These are phyloP conservation scores for Mycena floridula DNA, from an alignment of 768 basidiomycete species.

Conservation along the genomic window DNA sequence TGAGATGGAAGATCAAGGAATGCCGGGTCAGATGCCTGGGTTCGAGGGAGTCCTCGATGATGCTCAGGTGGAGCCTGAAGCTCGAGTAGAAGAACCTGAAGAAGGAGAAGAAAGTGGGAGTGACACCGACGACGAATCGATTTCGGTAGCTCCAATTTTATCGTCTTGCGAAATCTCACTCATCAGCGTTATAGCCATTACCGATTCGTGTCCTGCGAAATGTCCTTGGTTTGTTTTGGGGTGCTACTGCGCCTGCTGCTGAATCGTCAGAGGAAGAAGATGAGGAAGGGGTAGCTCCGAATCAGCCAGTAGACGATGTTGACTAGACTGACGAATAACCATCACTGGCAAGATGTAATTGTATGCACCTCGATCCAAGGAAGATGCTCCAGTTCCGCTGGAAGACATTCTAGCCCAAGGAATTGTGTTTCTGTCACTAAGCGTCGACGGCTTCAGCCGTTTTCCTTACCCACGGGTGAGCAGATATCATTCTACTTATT, in stretches of 20 bases:
- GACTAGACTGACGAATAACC: too few species aligned
- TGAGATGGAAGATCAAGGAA: constrained; percentile 26
- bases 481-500: too few species aligned
- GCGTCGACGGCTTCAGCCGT: too few species aligned
- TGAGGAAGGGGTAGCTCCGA: too few species aligned
- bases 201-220: constrained; percentile 54
- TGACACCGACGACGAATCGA: constrained; percentile 40
- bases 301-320: too few species aligned
- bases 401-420: too few species aligned
- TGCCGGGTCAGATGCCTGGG: constrained; percentile 44
- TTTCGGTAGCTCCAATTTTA: too few species aligned
- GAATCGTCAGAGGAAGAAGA: neutral
- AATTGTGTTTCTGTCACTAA: too few species aligned
- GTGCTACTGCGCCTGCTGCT: constrained; percentile 15
- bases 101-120: constrained; percentile 38
- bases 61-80: constrained; percentile 15
- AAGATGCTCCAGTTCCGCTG: too few species aligned
- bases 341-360: too few species aligned
- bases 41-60: constrained; percentile 11
- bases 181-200: constrained; percentile 36
- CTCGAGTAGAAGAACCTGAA: constrained; percentile 28
- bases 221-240: constrained; percentile 57
- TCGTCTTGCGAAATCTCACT: constrained; percentile 16
- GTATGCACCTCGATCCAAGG: too few species aligned
- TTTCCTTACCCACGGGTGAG: too few species aligned